Base-by-base conservation (phyloP, 495 filamentous ascomycete species). In the Hypoxylon fragiforme region DNA sequence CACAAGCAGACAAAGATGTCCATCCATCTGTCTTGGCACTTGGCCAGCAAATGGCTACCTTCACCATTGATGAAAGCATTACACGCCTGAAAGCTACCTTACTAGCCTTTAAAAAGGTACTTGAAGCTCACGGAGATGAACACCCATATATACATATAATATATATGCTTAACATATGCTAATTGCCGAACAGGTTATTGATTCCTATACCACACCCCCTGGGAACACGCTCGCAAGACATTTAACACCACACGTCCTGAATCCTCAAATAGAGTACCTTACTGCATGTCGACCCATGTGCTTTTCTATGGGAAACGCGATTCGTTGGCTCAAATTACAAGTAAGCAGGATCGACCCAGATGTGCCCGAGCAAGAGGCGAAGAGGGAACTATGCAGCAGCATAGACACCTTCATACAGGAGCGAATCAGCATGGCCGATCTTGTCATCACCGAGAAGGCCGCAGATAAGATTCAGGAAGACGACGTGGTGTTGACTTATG, bases 251-350 rank as follows among this genome's bases (percentile, higher is more conserved):
- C 90, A 96, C 62, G 83, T 86, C 58, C 80, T 98, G 50, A 94
- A 90, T 50, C 89, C 91, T 50, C 94, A 98, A 72, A 96, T 98
- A 56, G 90, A 91, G 53, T 96, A 92, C 65, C 84, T 98, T 21
- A 88, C 87, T 35, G 90, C 91, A 50, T 96, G 91, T 65, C 86
- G 94, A 4, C 91, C 94, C 8, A 87, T 97, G 70, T 92, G 88
- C 42, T 90, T 94, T 68, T 88, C 87, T 34, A 92, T 96, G 84
- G 92, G 95, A 48, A 97, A 97, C 70, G 90, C 91, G 14, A 96
- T 98, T 68, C 83, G 95, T 30, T 90, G 91, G 73, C 79, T 98
- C 14, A 98, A 98, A 73, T 78, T 94, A 21, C 81, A 86, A 64
- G 91, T 98, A 69, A 83, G 87, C 44, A 86, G 85, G 39, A 83